These are phyloP conservation scores for Casuarina glauca DNA, from an alignment of 306 rosid species.

Conservation along the genomic window DNA sequence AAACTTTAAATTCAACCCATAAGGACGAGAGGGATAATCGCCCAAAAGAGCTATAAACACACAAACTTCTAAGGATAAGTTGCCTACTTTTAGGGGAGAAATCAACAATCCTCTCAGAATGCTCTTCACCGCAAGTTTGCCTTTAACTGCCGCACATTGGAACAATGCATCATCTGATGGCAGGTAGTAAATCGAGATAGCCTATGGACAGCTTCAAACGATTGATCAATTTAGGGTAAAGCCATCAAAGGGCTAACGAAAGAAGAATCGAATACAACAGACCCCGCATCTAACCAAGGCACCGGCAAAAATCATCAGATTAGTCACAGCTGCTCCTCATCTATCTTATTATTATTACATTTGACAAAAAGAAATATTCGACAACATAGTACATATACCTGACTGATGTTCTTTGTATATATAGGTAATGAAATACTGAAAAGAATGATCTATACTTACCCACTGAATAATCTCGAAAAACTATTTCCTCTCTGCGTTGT, in stretches of 20 bases:
- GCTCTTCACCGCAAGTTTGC: slow-evolving; percentile 25
- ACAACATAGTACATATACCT: slow-evolving; percentile 54
- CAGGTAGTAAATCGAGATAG: slow-evolving; percentile 29
- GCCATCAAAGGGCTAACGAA: slow-evolving; percentile 18
- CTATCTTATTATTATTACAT: slow-evolving; percentile 64
- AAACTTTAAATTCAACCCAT: not conserved
- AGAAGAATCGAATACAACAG: slow-evolving; percentile 30
- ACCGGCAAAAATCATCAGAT: slow-evolving; percentile 20
- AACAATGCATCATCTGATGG: slow-evolving; percentile 32
- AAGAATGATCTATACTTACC: slow-evolving; percentile 53
- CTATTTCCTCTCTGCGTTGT: slow-evolving; percentile 44
- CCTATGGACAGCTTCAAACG: slow-evolving; percentile 23
- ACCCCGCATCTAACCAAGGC: slow-evolving; percentile 22
- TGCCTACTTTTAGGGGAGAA: too few species aligned
- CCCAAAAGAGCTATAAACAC: too few species aligned
- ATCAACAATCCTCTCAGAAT: not conserved
- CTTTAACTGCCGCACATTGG: slow-evolving; percentile 22
- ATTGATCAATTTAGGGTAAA: slow-evolving; percentile 26
- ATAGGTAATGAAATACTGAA: slow-evolving; percentile 48
- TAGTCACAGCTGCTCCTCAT: slow-evolving; percentile 13
- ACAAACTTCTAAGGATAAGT: too few species aligned
- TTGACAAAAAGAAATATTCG: slow-evolving; percentile 51
- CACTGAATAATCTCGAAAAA: slow-evolving; percentile 59
- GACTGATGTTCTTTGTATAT: slow-evolving; percentile 54
- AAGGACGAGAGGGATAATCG: not conserved